These are phyloP conservation scores for Houttuynia cordata DNA, from an alignment of 164 flowering plant species.

Conservation along the genomic window DNA sequence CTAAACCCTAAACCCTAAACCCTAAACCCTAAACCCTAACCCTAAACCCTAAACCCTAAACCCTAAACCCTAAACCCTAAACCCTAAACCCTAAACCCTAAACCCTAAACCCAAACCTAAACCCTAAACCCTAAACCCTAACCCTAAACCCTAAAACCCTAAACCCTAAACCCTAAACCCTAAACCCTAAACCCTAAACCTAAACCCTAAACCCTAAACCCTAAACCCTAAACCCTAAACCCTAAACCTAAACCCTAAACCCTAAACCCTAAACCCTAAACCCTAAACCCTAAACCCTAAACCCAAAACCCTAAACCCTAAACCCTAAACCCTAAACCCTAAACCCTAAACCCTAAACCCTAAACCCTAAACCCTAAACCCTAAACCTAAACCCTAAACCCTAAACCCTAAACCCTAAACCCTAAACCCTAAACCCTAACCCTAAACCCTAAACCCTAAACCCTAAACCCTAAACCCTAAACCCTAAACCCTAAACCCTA, in stretches of 20 bases:
- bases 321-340: constrained; percentile 10
- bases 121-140: not conserved
- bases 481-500: constrained; percentile 12
- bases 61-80: constrained; percentile 1
- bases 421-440: constrained; percentile 13
- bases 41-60: not conserved
- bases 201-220: constrained; percentile 1
- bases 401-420: constrained; percentile 9
- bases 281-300: not conserved
- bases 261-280: not conserved
- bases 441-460: constrained; percentile 10
- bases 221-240: constrained; percentile 2
- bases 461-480: constrained; percentile 10
- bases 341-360: constrained; percentile 12
- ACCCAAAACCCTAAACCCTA: constrained; percentile 12
- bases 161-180: constrained; percentile 1
- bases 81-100: not conserved
- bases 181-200: constrained; percentile 1
- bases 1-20: constrained; percentile 2
- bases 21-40: not conserved
- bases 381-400: constrained; percentile 2
- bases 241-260: not conserved
- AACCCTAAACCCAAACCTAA: not conserved
- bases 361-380: constrained; percentile 9
- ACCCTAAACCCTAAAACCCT: not conserved